These are phyloP conservation scores for Penicillium fuscoglaucum DNA, from an alignment of 2,329 filamentous ascomycete genomes.

Conservation along the genomic window DNA sequence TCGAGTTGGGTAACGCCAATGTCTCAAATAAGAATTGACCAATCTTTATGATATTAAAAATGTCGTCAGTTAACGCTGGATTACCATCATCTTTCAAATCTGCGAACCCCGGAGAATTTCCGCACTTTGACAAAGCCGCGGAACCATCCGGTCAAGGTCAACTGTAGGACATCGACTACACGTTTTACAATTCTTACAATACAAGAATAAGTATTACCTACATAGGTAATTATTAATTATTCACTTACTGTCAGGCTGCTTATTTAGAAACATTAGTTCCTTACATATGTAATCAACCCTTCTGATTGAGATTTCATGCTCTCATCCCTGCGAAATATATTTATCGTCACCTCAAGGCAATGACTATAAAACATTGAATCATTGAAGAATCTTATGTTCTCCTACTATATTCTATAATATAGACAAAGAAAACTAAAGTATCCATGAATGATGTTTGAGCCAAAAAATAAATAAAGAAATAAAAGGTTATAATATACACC, in stretches of 20 bases:
- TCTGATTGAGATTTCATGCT: background rate
- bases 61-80: background rate
- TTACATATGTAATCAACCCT: background rate
- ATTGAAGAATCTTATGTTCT: too few relatives aligned
- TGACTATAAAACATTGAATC: background rate
- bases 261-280: background rate
- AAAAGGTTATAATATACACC: background rate
- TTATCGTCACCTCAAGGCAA: background rate
- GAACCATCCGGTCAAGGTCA: constrained; percentile 2
- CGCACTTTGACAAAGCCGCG: constrained; percentile 23
- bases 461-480: background rate
- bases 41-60: background rate
- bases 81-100: background rate
- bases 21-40: background rate
- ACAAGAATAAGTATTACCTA: background rate
- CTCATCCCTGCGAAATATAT: background rate
- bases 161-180: background rate
- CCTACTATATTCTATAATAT: background rate
- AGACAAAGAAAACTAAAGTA: background rate
- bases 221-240: background rate
- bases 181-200: background rate
- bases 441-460: background rate
- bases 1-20: background rate
- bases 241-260: too few relatives aligned
- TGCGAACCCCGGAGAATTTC: constrained; percentile 5